These are phyloP conservation scores for Aurantiochytrium sp. DNA, from an alignment of 108 stramenopile species.

Conservation along the genomic window DNA sequence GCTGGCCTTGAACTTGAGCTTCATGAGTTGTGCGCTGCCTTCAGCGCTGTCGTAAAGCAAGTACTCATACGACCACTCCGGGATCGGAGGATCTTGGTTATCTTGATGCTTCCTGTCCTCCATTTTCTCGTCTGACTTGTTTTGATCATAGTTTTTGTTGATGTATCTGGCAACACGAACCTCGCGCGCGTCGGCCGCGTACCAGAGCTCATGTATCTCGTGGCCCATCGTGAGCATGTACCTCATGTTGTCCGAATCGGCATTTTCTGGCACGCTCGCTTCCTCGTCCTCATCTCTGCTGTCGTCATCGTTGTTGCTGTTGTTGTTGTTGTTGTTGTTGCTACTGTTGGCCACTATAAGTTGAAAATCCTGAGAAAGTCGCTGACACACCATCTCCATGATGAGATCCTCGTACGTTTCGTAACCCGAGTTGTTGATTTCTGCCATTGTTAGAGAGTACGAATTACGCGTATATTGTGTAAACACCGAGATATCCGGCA, in stretches of 20 bases:
- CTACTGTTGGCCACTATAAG: slow-evolving; percentile 59
- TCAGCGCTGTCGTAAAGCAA: background rate
- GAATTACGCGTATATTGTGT: too few species aligned
- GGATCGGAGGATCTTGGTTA: background rate
- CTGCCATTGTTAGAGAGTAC: too few species aligned
- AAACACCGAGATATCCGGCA: slow-evolving; percentile 67
- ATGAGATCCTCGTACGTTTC: slow-evolving; percentile 67
- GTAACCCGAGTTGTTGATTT: slow-evolving; percentile 59
- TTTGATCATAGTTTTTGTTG: background rate
- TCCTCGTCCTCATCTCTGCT: background rate
- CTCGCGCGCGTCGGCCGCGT: slow-evolving; percentile 42
- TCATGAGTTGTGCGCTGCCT: background rate
- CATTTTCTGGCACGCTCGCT: background rate
- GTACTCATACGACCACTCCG: background rate
- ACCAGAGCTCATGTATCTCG: slow-evolving; percentile 66
- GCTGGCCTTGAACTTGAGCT: slow-evolving; percentile 34
- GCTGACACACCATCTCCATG: slow-evolving; percentile 75
- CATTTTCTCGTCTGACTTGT: too few species aligned
- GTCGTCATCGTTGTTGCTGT: background rate
- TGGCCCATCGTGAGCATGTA: slow-evolving; percentile 72
- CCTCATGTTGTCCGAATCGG: too few species aligned
- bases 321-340: slow-evolving; percentile 4
- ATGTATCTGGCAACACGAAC: slow-evolving; percentile 29
- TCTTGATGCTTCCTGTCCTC: background rate
- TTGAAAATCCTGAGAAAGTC: slow-evolving; percentile 67